Percentiles rank a stretch among this genome's conserved stretches.
Conservation (phyloP, 2,329 filamentous ascomycete species). For the Intubia oerlemansii region DNA sequence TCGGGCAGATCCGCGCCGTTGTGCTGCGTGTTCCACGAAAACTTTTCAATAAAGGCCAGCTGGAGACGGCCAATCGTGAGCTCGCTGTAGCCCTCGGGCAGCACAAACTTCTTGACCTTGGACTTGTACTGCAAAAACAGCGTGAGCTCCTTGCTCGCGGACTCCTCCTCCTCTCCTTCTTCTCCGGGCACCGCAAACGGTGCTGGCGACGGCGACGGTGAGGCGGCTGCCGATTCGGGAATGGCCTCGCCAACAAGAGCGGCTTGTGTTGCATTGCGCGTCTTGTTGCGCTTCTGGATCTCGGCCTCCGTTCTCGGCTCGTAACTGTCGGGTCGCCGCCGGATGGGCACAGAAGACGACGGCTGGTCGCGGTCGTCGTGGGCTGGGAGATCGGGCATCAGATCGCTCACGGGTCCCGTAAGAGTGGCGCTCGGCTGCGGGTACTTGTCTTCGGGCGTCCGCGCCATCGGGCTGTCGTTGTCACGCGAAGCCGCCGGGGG, state of each 20-base stretch:
- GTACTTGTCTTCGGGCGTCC: conserved; percentile 47
- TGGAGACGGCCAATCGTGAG: conserved; percentile 76
- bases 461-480: conserved; percentile 23
- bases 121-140: conserved; percentile 92
- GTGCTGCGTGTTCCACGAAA: conserved; percentile 94
- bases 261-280: conserved; percentile 3
- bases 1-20: conserved; percentile 86
- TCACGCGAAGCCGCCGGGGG: conserved; percentile 2
- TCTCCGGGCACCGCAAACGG: not conserved
- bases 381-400: conserved; percentile 13
- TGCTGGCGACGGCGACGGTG: not conserved
- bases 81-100: conserved; percentile 65
- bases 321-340: conserved; percentile 1
- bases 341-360: no score
- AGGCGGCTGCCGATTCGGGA: not conserved
- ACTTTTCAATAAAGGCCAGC: conserved; percentile 95
- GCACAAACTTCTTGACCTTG: conserved; percentile 88
- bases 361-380: no score
- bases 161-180: not conserved
- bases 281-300: conserved; percentile 7
- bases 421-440: conserved; percentile 32
- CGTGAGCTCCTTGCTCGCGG: conserved; percentile 62
- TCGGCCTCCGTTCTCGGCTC: conserved; percentile 1
- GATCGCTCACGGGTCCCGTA: conserved; percentile 30
- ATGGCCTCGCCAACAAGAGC: conserved; percentile 3